These are phyloP conservation scores for Zygosaccharomyces pseudobailii DNA, from an alignment of 1,139 yeast genomes.

Conservation along the genomic window DNA sequence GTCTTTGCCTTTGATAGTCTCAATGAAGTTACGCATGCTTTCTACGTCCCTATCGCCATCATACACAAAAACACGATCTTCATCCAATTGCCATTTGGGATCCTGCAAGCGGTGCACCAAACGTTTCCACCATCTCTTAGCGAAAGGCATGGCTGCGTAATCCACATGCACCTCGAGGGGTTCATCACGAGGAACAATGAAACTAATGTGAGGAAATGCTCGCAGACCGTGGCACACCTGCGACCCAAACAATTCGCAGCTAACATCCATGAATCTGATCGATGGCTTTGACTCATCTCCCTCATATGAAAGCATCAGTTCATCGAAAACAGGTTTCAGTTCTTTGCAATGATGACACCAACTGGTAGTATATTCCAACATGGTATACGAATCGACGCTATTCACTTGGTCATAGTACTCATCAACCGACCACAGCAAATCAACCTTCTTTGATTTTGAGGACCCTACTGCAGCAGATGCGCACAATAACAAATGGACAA, in stretches of 20 bases:
- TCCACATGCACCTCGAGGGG: conserved; percentile 4
- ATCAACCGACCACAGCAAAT: conserved; percentile 17
- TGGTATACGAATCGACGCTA: conserved; percentile 24
- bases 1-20: conserved; percentile 14
- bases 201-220: conserved; percentile 33
- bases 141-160: conserved; percentile 1
- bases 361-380: conserved; percentile 48
- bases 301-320: conserved; percentile 16
- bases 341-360: conserved; percentile 76
- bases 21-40: conserved; percentile 21
- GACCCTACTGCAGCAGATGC: background rate
- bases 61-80: conserved; percentile 23
- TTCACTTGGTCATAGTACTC: conserved; percentile 29
- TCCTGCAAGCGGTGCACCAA: conserved; percentile 9
- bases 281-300: conserved; percentile 10
- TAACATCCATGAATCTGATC: conserved; percentile 29
- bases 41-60: conserved; percentile 25
- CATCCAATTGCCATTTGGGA: conserved; percentile 21
- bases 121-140: conserved; percentile 10
- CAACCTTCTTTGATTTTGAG: conserved; percentile 5
- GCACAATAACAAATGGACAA: background rate
- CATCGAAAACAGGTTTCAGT: conserved; percentile 52
- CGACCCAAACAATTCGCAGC: conserved; percentile 32
- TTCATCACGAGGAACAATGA: conserved; percentile 22
- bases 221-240: conserved; percentile 28